Base-by-base conservation (phyloP, 305 asterid genomes). In the Fraxinus platypoda region DNA sequence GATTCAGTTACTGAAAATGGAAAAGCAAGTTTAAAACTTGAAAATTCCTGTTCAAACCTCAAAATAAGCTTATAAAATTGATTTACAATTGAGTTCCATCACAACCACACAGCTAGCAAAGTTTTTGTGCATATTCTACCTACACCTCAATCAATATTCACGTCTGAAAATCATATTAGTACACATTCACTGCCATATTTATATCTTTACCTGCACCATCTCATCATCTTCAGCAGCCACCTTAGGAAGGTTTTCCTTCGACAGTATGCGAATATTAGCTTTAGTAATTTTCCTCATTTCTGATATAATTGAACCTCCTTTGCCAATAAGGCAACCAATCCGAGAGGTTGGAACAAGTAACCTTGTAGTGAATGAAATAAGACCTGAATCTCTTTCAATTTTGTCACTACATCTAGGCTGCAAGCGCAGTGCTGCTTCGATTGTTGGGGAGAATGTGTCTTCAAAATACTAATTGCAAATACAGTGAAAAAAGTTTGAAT, bases 371-470 rank as follows among this genome's bases (percentile, higher is more conserved):
- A 84, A 90, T 62, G 98, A 91, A 88, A 91, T 88, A 43, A 91
- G 94, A 72, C 98, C 99, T 54, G 99, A 93, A 86, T 95, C 99
- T 84, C 94, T 91, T 85, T 93, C 98, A 76, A 90, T 91, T 86
- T 93, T 95, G 87, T 94, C 99, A 81, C 98, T 93, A 91, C 99
- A 95, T 87, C 95, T 93, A 23, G 99, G 98, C 88, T 95, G 98
- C 91, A 95, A 85, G 57, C 93, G 97, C 71, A 93, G 21, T 25
- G 98, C 99, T 66, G 99, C 99, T 83, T 93, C 99, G 25, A 95
- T 86, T 41, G 96, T 89, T 34, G 98, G 94, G 73, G 97, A 96
- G 83, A 90, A 92, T 31, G 97, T 70, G 74, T 94, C 98, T 84
- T 94, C 95, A 7, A 89, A 91, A 64, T 89, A 85, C 98, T 93